These are phyloP conservation scores for Fragaria vesca DNA, from an alignment of 306 rosid species.

Conservation along the genomic window DNA sequence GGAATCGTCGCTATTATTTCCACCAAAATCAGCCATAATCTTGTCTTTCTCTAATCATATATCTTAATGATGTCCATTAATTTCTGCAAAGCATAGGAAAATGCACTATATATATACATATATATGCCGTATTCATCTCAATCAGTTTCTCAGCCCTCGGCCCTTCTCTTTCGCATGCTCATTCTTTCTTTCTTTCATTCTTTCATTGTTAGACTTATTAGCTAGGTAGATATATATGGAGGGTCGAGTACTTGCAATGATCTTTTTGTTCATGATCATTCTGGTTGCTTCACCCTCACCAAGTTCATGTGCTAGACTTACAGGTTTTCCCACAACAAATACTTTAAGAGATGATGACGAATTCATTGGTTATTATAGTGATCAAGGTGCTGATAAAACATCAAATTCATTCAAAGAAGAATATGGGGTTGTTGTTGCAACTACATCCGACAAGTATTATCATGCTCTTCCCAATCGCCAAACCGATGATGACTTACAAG, in stretches of 20 bases:
- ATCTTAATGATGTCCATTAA: not conserved
- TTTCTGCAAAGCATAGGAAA: not conserved
- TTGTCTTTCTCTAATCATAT: not conserved
- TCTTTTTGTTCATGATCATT: not conserved
- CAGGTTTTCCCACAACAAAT: not conserved
- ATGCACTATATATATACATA: not conserved
- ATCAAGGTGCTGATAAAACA: not conserved
- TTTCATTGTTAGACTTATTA: not conserved
- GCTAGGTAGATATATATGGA: not conserved
- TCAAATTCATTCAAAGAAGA: not conserved
- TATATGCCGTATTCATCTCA: not conserved
- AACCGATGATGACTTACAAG: not conserved
- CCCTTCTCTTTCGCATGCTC: not conserved
- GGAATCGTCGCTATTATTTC: not conserved
- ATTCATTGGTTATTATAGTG: not conserved
- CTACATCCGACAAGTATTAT: not conserved
- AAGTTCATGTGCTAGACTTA: not conserved
- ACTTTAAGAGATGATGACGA: not conserved
- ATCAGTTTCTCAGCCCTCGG: not conserved
- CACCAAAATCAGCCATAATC: no score
- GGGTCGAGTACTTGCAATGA: not conserved
- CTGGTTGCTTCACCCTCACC: not conserved
- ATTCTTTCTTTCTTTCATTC: not conserved
- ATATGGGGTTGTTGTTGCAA: not conserved
- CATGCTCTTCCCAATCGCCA: not conserved